Evolutionary conservation across 2,329 filamentous ascomycete genomes (phyloP).

Genomic region (Clonostachys rhizophaga): DNA sequence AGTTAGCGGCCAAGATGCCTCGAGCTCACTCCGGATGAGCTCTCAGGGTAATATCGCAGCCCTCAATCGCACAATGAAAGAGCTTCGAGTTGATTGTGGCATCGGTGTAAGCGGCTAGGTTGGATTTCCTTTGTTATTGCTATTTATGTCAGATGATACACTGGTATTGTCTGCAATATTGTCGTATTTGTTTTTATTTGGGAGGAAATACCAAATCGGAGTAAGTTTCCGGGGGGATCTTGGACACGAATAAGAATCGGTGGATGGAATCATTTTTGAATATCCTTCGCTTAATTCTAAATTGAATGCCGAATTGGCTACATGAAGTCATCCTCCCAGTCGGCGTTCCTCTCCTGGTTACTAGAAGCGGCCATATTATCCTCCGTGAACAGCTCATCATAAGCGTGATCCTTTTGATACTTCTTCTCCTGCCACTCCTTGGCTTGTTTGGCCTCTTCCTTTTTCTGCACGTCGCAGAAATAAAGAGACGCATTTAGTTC

Average conservation of each 20-base stretch:
- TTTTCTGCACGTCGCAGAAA: slow-evolving; percentile 45
- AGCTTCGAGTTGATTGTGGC: slow-evolving; percentile 21
- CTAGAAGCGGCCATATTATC: slow-evolving; percentile 72
- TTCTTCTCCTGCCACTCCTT: slow-evolving; percentile 86
- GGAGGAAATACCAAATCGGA: too few relatives aligned
- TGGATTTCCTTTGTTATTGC: too few relatives aligned
- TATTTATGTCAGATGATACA: not conserved
- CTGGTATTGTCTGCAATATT: too few relatives aligned
- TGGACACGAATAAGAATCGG: too few relatives aligned
- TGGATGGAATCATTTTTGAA: too few relatives aligned
- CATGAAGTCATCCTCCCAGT: slow-evolving; percentile 94
- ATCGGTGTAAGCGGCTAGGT: slow-evolving; percentile 20
- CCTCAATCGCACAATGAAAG: slow-evolving; percentile 20
- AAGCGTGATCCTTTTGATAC: slow-evolving; percentile 95
- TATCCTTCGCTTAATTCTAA: too few relatives aligned
- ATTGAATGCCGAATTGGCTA: slow-evolving; percentile 25
- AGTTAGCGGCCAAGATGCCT: too few relatives aligned
- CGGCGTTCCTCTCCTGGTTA: slow-evolving; percentile 76
- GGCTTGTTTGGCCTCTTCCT: slow-evolving; percentile 67
- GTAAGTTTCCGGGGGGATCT: too few relatives aligned
- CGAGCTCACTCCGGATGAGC: too few relatives aligned
- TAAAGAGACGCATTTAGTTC: not conserved
- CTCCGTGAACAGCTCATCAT: slow-evolving; percentile 85
- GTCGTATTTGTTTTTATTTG: too few relatives aligned
- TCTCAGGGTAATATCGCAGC: slow-evolving; percentile 1